Evolutionary conservation across 78 protist genomes (phyloP), one percentile per base, ranked within the genome.

Genomic region (Neovahlkampfia damariscottae): DNA sequence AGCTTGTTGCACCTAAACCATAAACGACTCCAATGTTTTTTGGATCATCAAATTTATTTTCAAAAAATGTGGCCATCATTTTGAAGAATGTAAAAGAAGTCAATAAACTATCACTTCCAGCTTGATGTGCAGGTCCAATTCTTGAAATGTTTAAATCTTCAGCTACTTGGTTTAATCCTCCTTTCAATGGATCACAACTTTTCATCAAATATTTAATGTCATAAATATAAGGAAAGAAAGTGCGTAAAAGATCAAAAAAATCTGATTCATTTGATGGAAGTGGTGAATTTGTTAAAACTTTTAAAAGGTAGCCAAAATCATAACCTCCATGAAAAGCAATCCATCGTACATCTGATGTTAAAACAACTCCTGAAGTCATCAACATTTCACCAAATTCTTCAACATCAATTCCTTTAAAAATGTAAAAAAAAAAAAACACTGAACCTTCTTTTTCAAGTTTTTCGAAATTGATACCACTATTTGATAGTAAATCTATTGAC

Each of bases 101-200:
- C 67, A 96, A 84, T 74, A 96, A 66, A 31, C 86, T 76, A 83
- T 95, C 98, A 69, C 85, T 75, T 8, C 99, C 99, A 8, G 99
- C 99, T 73, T 96, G 99, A 72, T 93, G 99, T n/a, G 90, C 93
- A 37, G 98, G 95, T 5, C 98, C 99, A 35, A 90, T 86, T 8
- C 97, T 68, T 71, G 83, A 70, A 19, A 92, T 94, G 71, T 84
- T 85, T 58, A 96, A 81, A 36, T 86, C 85, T 6, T 94, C 95
- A 19, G 97, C 99, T 30, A 96, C 84, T 70, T 87, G 88, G 38
- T 94, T 84, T 35, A 96, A 84, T 19, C 99, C 98, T n/a, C 97
- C 97, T 76, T 90, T 86, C 35, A 87, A 72, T 36, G 77, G 70
- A 30, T 86, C 91, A 70, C 90, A 80, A 66, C 72, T 30, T 67